Evolutionary conservation across 441 rosid species (phyloP).

Genomic region (Viola pubescens): DNA sequence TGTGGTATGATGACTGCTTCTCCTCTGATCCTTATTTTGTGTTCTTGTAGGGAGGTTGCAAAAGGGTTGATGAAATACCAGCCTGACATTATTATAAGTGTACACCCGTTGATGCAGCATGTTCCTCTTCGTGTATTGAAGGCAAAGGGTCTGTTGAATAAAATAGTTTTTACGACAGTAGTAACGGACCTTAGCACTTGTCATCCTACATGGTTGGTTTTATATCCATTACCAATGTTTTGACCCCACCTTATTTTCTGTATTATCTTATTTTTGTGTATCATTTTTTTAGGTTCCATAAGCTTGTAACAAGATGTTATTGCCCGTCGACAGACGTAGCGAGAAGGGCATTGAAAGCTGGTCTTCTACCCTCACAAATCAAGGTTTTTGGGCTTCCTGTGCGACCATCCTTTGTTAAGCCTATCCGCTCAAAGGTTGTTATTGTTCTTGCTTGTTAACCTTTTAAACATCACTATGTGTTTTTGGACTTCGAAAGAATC

Average conservation of each 20-base stretch:
- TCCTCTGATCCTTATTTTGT: conserved; percentile 6
- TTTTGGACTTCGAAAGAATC: no score
- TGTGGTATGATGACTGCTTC: neutral
- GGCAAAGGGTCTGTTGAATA: conserved; percentile 75
- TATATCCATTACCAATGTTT: conserved; percentile 6
- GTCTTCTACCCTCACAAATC: conserved; percentile 67
- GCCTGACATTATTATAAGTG: conserved; percentile 90
- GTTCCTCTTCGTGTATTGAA: conserved; percentile 93
- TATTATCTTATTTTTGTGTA: conserved; percentile 13
- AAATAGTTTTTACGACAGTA: conserved; percentile 89
- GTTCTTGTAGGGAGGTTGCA: conserved; percentile 66
- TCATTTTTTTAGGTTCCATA: conserved; percentile 67
- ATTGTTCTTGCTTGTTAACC: conserved; percentile 1
- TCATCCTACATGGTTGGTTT: conserved; percentile 90
- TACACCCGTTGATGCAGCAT: conserved; percentile 96
- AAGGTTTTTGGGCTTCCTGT: conserved; percentile 96
- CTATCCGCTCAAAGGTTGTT: conserved; percentile 81
- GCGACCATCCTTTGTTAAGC: conserved; percentile 91
- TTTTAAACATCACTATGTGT: no score
- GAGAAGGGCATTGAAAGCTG: conserved; percentile 83
- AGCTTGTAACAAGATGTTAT: conserved; percentile 97
- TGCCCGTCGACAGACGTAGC: conserved; percentile 90
- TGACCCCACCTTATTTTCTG: conserved; percentile 11
- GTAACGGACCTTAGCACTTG: conserved; percentile 93
- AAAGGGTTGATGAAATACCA: conserved; percentile 94